Conservation (phyloP, 108 stramenopile species). For the Schizochytrium sp. region DNA sequence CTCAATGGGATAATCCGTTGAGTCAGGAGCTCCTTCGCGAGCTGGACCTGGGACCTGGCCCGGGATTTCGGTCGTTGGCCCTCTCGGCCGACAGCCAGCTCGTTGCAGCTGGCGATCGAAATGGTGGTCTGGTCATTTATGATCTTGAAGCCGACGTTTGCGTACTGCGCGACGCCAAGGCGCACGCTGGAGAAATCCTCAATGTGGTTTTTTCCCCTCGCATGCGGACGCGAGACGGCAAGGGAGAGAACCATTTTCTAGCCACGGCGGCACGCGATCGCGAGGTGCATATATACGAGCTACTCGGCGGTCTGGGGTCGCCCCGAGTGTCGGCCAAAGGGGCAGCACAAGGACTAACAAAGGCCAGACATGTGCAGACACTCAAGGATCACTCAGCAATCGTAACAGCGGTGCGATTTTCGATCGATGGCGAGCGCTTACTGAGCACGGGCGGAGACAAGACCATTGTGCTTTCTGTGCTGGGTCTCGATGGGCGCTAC, state of each 20-base stretch:
- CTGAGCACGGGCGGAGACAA: conserved; percentile 17
- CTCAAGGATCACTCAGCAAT: conserved; percentile 21
- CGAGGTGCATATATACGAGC: neutral
- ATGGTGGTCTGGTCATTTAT: neutral
- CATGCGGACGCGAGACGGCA: neutral
- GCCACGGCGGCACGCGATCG: conserved; percentile 8
- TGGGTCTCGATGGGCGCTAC: neutral
- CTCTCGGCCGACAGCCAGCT: neutral
- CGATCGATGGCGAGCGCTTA: neutral
- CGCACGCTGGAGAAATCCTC: conserved; percentile 2
- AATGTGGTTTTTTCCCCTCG: neutral
- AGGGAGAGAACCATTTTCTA: neutral
- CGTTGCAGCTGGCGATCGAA: neutral
- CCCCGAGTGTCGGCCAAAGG: too few species aligned
- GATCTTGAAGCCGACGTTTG: neutral
- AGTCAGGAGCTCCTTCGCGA: neutral
- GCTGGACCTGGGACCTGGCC: neutral
- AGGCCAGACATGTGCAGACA: neutral
- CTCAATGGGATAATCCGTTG: neutral
- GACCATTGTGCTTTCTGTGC: neutral
- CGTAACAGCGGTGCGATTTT: conserved; percentile 22
- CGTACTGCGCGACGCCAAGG: neutral
- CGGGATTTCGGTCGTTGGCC: neutral
- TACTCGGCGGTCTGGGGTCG: too few species aligned
- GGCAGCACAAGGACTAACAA: too few species aligned